Conservation (phyloP, 768 basidiomycete genomes). For the Krasilnikovozyma curviuscula region DNA sequence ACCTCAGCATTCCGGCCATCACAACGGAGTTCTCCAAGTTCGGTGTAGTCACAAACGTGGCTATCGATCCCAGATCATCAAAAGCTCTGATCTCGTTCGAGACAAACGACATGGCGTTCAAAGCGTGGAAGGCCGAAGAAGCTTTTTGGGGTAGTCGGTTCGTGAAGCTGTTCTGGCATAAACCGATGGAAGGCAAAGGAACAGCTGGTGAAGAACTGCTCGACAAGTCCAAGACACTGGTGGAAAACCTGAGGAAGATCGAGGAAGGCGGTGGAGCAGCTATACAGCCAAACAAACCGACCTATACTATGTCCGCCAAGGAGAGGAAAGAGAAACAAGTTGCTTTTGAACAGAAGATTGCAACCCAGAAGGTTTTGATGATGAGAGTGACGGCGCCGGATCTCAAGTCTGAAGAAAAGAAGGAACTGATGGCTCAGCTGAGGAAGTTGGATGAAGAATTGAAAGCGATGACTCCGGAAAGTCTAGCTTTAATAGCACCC, state of each 20-base stretch:
- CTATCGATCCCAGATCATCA: constrained; percentile 49
- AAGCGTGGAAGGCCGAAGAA: constrained; percentile 81
- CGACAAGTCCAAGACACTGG: constrained; percentile 56
- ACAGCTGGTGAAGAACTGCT: constrained; percentile 54
- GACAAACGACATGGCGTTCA: constrained; percentile 60
- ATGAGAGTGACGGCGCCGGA: constrained; percentile 40
- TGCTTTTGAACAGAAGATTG: constrained; percentile 58
- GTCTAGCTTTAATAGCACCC: neutral
- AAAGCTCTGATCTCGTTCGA: constrained; percentile 80
- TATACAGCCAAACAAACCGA: constrained; percentile 12
- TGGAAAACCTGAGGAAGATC: constrained; percentile 40
- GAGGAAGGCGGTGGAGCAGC: neutral
- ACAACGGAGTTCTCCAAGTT: constrained; percentile 82
- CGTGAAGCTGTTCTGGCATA: constrained; percentile 89
- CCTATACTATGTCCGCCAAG: neutral
- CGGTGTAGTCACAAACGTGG: constrained; percentile 79
- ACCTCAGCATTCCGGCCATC: constrained; percentile 54
- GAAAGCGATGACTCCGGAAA: constrained; percentile 30
- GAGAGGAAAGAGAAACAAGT: constrained; percentile 43
- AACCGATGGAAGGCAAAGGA: constrained; percentile 80
- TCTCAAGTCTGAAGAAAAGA: constrained; percentile 48
- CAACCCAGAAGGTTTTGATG: constrained; percentile 76
- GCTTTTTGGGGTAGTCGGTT: constrained; percentile 89
- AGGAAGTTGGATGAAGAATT: constrained; percentile 64
- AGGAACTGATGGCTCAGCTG: constrained; percentile 53